A percentile compares a stretch with the other conserved stretches of the same genome.
These are phyloP conservation scores for Neonectria neomacrospora DNA, from an alignment of 2,329 filamentous ascomycete species.

Conservation along the genomic window DNA sequence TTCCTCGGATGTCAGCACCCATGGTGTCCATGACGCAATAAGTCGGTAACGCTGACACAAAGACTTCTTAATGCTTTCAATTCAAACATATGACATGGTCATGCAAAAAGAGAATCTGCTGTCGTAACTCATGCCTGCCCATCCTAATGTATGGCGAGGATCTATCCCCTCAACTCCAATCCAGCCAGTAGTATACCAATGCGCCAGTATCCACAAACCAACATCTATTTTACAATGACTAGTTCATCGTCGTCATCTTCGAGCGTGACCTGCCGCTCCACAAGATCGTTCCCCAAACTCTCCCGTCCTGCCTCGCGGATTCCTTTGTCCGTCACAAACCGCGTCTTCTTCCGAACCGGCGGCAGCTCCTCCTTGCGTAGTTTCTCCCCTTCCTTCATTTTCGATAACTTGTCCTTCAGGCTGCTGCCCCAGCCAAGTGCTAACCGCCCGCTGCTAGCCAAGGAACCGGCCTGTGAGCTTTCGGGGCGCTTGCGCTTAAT, in stretches of 20 bases:
- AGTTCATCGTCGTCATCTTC: slow-evolving; percentile 64
- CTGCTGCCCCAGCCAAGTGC: slow-evolving; percentile 68
- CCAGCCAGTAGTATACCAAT: slow-evolving; percentile 32
- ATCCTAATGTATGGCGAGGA: slow-evolving; percentile 21
- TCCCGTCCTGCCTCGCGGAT: slow-evolving; percentile 82
- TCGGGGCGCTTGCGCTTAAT: slow-evolving; percentile 70
- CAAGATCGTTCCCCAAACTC: slow-evolving; percentile 69
- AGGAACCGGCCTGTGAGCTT: slow-evolving; percentile 47
- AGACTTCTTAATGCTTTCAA: slow-evolving; percentile 16
- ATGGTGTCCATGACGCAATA: slow-evolving; percentile 8
- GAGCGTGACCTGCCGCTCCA: slow-evolving; percentile 49
- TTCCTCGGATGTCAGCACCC: neutral
- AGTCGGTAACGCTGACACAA: neutral
- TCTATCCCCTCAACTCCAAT: slow-evolving; percentile 35
- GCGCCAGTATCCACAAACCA: slow-evolving; percentile 30
- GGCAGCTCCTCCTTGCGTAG: slow-evolving; percentile 50
- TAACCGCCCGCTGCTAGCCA: slow-evolving; percentile 40
- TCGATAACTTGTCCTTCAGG: slow-evolving; percentile 65
- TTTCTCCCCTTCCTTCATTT: slow-evolving; percentile 71
- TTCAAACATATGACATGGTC: slow-evolving; percentile 31
- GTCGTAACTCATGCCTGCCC: slow-evolving; percentile 39
- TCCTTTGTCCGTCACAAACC: slow-evolving; percentile 82
- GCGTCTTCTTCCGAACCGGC: slow-evolving; percentile 76
- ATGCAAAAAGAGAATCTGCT: slow-evolving; percentile 31
- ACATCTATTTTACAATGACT: slow-evolving; percentile 55